Percentiles rank a stretch among this genome's conserved stretches.
These are phyloP conservation scores for Termitomyces eurrhizus DNA, from an alignment of 768 basidiomycete genomes.

Conservation along the genomic window DNA sequence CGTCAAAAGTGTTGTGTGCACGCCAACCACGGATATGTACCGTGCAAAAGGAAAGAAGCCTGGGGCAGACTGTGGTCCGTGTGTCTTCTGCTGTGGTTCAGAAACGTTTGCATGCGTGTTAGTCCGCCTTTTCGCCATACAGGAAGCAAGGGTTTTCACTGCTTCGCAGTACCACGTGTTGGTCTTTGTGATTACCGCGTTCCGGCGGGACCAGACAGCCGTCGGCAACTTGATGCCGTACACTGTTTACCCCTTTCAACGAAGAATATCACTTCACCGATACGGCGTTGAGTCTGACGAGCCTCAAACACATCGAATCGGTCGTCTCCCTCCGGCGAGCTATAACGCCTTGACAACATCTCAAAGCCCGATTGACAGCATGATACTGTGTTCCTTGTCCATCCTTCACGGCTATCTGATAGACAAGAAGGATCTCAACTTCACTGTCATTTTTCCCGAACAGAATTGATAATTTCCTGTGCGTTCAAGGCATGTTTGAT, in stretches of 20 bases:
- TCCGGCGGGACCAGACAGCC: neutral
- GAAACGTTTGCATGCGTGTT: neutral
- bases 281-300: neutral
- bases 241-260: neutral
- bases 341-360: neutral
- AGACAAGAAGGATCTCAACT: neutral
- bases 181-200: neutral
- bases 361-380: neutral
- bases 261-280: neutral
- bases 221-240: neutral
- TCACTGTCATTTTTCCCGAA: neutral
- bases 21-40: constrained; percentile 65
- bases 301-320: too few species aligned
- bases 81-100: constrained; percentile 1
- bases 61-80: neutral
- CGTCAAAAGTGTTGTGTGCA: constrained; percentile 60
- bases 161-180: neutral
- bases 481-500: neutral
- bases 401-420: neutral
- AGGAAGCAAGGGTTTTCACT: neutral
- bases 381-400: neutral
- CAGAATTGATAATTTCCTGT: neutral
- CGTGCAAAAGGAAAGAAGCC: constrained; percentile 32
- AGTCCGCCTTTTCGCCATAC: constrained; percentile 6
- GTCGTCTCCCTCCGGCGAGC: neutral